Conservation (phyloP, 257 asterid species). For the Gentiana macrophylla region DNA sequence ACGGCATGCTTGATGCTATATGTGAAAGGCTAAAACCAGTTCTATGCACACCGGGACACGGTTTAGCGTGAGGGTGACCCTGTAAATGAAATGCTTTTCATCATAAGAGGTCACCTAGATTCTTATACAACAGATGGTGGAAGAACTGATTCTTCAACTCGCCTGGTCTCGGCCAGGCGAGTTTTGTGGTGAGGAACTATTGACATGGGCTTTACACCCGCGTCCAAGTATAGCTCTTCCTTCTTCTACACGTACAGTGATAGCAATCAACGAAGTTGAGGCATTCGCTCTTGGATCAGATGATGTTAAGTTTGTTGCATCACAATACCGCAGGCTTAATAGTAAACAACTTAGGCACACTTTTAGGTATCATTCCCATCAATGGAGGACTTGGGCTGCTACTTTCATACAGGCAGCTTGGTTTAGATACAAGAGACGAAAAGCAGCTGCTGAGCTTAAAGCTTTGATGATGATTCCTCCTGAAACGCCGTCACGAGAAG, state of each 20-base stretch:
- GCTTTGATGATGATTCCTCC: constrained; percentile 15
- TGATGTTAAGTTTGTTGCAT: constrained; percentile 52
- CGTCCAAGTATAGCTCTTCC: constrained; percentile 56
- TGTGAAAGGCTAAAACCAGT: constrained; percentile 56
- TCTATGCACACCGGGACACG: constrained; percentile 34
- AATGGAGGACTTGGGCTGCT: constrained; percentile 81
- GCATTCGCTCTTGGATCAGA: constrained; percentile 46
- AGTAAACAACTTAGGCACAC: constrained; percentile 64
- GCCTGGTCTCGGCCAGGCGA: constrained; percentile 42
- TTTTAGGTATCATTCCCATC: constrained; percentile 55
- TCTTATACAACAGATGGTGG: constrained; percentile 67
- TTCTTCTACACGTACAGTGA: constrained; percentile 55
- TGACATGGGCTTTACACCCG: constrained; percentile 54
- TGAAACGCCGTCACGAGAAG: neutral
- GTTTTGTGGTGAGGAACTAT: constrained; percentile 67
- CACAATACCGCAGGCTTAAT: constrained; percentile 52
- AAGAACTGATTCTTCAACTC: constrained; percentile 49
- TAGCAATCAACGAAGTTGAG: constrained; percentile 52
- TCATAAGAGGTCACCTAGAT: constrained; percentile 54
- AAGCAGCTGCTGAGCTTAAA: constrained; percentile 24
- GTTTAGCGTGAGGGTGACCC: constrained; percentile 60
- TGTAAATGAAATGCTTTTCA: constrained; percentile 59
- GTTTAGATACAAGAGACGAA: constrained; percentile 40
- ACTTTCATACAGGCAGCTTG: constrained; percentile 65
- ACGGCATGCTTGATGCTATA: constrained; percentile 48